phyloP scores from a whole-genome alignment of 371 early-diverging fungal genomes.

The Mucor lusitanicus region DNA sequence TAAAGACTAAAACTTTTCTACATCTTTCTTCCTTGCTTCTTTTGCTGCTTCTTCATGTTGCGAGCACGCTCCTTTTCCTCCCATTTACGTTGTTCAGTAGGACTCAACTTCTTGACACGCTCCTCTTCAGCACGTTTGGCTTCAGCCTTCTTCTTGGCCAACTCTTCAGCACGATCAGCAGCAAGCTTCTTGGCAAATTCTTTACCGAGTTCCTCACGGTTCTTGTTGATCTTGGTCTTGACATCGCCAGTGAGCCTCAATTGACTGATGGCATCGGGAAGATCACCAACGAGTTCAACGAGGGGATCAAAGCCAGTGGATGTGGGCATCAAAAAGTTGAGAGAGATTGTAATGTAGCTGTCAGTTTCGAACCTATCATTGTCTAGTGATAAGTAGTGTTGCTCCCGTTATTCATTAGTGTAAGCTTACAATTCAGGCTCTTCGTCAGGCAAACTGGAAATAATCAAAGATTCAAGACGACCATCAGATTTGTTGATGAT shows the following conservation, averaged over 20 bases:
- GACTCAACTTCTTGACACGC: conserved; percentile 59
- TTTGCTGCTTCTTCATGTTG: conserved; percentile 62
- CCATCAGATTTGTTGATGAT: conserved; percentile 39
- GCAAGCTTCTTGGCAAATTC: conserved; percentile 48
- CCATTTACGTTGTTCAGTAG: conserved; percentile 75
- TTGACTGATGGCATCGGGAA: conserved; percentile 33
- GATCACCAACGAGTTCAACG: conserved; percentile 37
- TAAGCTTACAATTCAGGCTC: conserved; percentile 38
- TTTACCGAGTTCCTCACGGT: conserved; percentile 51
- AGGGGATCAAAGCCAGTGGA: conserved; percentile 24
- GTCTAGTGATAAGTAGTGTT: neutral
- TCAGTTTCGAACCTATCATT: conserved; percentile 16
- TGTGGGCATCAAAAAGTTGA: conserved; percentile 27
- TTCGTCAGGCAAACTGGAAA: conserved; percentile 52
- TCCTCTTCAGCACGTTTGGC: conserved; percentile 74
- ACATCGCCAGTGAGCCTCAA: conserved; percentile 30
- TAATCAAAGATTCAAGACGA: conserved; percentile 38
- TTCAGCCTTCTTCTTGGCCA: conserved; percentile 52
- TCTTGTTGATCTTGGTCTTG: conserved; percentile 40
- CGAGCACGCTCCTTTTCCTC: conserved; percentile 74
- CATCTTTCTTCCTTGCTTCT: conserved; percentile 42
- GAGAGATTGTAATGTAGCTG: conserved; percentile 9
- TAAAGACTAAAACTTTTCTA: conserved; percentile 10
- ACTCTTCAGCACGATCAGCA: conserved; percentile 55
- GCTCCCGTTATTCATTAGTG: too few relatives aligned